Percentiles rank a stretch among this genome's conserved stretches.
These are phyloP conservation scores for Mrakia hoshinonis DNA, from an alignment of 768 basidiomycete genomes.

Conservation along the genomic window DNA sequence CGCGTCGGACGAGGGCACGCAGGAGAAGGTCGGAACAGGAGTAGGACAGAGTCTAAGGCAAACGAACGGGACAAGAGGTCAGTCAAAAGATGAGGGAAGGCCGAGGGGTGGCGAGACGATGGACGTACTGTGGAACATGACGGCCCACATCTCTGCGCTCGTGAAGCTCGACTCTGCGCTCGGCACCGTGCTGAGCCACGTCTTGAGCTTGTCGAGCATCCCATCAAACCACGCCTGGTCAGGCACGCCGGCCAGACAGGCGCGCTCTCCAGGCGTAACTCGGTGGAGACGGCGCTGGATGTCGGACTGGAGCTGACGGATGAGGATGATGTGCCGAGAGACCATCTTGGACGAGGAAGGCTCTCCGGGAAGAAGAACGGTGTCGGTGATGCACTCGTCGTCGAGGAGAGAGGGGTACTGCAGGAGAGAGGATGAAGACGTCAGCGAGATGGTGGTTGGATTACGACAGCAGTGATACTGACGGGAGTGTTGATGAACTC, in stretches of 20 bases:
- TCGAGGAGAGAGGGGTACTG: conserved; percentile 37
- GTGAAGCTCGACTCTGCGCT: conserved; percentile 39
- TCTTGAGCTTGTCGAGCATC: conserved; percentile 39
- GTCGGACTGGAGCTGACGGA: conserved; percentile 41
- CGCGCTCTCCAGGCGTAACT: conserved; percentile 33
- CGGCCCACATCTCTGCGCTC: conserved; percentile 40
- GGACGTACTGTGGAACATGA: conserved; percentile 42
- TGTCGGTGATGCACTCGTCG: conserved; percentile 36
- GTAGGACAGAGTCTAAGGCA: conserved; percentile 37
- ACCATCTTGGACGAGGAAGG: conserved; percentile 9
- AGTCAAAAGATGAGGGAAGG: background rate
- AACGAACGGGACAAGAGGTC: background rate
- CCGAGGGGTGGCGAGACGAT: background rate
- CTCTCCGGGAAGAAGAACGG: background rate
- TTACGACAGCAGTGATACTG: conserved; percentile 16
- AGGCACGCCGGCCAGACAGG: conserved; percentile 24
- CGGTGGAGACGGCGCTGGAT: conserved; percentile 39
- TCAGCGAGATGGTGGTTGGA: background rate
- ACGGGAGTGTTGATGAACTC: conserved; percentile 41
- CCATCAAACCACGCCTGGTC: conserved; percentile 39
- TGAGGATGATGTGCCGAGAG: conserved; percentile 36
- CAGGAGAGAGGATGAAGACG: background rate
- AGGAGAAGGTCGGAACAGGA: conserved; percentile 41
- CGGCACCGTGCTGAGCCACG: conserved; percentile 40
- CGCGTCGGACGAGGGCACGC: conserved; percentile 40